Conservation (phyloP, 176 grass and related monocot genomes). For the Carex myosuroides region DNA sequence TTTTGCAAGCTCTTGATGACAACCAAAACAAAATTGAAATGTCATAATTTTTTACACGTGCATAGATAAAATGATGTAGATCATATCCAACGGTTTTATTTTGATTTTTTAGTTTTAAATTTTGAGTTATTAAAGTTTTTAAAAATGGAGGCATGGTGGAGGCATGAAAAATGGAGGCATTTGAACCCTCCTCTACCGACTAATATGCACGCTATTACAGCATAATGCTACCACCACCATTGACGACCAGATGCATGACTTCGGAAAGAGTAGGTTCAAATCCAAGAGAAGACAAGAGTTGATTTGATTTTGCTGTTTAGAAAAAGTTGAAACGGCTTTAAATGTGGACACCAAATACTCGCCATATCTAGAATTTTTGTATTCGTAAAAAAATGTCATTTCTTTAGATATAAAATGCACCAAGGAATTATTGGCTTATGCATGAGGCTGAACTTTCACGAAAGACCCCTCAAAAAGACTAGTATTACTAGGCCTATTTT, state of each 20-base stretch:
- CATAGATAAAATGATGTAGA: no score
- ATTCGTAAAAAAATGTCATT: not conserved
- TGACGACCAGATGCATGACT: not conserved
- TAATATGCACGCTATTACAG: no score
- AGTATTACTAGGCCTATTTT: not conserved
- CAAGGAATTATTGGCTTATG: not conserved
- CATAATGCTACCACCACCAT: not conserved
- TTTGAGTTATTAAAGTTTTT: no score
- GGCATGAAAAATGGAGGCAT: no score
- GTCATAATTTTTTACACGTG: no score
- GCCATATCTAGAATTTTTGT: not conserved
- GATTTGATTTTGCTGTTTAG: slow-evolving; percentile 4
- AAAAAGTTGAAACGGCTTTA: not conserved
- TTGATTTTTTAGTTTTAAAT: no score
- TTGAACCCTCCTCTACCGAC: no score
- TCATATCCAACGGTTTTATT: no score
- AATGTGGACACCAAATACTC: not conserved
- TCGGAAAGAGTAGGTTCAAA: not conserved
- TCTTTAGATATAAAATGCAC: not conserved
- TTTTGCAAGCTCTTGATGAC: no score
- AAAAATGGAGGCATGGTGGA: no score
- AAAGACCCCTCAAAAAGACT: not conserved
- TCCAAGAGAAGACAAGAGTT: not conserved
- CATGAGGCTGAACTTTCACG: not conserved
- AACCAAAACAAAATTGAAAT: no score